A percentile compares a stretch with the other conserved stretches of the same genome.
Conservation (phyloP, 805 yeast genomes). For the Phaffomyces thermotolerans region DNA sequence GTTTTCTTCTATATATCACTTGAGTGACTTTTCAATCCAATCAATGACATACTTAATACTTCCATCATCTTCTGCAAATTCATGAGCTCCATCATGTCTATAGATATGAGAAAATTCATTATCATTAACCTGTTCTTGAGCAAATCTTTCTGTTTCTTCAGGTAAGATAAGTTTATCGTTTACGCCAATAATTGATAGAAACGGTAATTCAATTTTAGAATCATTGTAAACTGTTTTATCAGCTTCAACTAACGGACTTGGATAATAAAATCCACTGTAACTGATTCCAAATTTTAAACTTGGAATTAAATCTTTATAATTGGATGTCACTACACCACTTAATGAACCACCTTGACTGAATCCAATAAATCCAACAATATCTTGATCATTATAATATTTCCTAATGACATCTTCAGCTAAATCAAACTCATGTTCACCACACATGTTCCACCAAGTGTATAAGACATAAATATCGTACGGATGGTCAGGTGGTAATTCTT, state of each 20-base stretch:
- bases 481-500: constrained; percentile 24
- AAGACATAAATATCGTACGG: constrained; percentile 3
- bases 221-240: constrained; percentile 2
- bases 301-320: constrained; percentile 20
- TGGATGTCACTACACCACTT: constrained; percentile 23
- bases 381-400: background rate
- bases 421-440: background rate
- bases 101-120: background rate
- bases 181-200: constrained; percentile 8
- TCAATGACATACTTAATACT: background rate
- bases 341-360: constrained; percentile 11
- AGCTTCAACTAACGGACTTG: constrained; percentile 1
- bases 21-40: background rate
- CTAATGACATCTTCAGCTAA: constrained; percentile 1
- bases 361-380: constrained; percentile 9
- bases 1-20: background rate
- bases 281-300: constrained; percentile 54
- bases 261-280: constrained; percentile 7
- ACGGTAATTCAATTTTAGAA: constrained; percentile 8
- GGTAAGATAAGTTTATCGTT: constrained; percentile 9
- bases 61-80: constrained; percentile 4
- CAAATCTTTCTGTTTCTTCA: constrained; percentile 3
- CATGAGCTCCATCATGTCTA: constrained; percentile 3
- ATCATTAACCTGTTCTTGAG: background rate
- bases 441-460: constrained; percentile 9